Evolutionary conservation across 2,329 filamentous ascomycete genomes (phyloP).

Genomic region (Lachnellula suecica): DNA sequence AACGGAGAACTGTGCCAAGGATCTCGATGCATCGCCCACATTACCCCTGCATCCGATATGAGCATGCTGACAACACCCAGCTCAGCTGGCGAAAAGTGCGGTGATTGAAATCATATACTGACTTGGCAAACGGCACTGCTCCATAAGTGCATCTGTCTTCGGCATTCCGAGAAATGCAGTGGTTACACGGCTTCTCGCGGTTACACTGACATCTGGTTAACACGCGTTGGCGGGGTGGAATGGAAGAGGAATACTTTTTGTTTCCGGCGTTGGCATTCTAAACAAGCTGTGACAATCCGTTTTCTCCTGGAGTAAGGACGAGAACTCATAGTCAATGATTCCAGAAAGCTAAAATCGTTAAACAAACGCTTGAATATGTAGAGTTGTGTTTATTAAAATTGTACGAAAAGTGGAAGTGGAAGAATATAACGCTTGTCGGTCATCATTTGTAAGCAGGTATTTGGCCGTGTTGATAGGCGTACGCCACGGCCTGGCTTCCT

Average conservation of each 20-base stretch:
- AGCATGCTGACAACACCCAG: not conserved
- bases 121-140: not conserved
- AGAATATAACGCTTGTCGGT: no score
- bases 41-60: not conserved
- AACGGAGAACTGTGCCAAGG: not conserved
- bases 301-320: not conserved
- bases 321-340: not conserved
- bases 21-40: not conserved
- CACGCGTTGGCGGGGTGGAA: not conserved
- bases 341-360: no score
- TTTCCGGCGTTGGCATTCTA: constrained; percentile 3
- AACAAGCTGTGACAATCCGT: constrained; percentile 1
- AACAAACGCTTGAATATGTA: no score
- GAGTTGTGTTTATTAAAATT: no score
- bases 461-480: no score
- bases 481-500: no score
- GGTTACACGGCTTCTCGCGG: constrained; percentile 1
- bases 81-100: not conserved
- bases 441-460: no score
- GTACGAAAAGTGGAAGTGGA: no score
- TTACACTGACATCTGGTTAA: not conserved
- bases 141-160: not conserved
- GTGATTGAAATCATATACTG: not conserved
- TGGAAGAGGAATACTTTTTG: not conserved
- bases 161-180: not conserved